Conservation (phyloP, 176 grass and related monocot species). For the Musa schizocarpa region DNA sequence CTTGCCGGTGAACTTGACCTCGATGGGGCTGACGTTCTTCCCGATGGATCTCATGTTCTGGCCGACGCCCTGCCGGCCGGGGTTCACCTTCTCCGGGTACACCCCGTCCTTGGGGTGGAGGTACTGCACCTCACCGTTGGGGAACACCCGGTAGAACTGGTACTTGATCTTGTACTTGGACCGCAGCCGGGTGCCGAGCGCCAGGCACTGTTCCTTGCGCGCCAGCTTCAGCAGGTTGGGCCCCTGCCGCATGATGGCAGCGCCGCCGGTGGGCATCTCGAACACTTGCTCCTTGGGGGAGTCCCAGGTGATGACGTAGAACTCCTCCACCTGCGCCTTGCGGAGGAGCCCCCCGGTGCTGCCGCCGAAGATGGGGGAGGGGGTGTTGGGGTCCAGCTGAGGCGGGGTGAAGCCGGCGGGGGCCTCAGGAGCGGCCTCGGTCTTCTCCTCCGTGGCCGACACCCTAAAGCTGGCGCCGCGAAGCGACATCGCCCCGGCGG, state of each 20-base stretch:
- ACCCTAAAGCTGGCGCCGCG: slow-evolving; percentile 20
- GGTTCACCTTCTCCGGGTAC: slow-evolving; percentile 98
- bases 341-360: slow-evolving; percentile 94
- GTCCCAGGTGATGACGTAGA: slow-evolving; percentile 98
- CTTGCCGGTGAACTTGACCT: slow-evolving; percentile 99
- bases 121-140: slow-evolving; percentile 98
- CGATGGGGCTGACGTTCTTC: slow-evolving; percentile 87
- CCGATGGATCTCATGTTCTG: slow-evolving; percentile 79
- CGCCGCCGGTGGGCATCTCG: slow-evolving; percentile 91
- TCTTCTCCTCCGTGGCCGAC: slow-evolving; percentile 16
- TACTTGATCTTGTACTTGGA: slow-evolving; percentile 99
- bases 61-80: slow-evolving; percentile 65
- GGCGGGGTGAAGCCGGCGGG: slow-evolving; percentile 79
- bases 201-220: slow-evolving; percentile 94
- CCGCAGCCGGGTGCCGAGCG: slow-evolving; percentile 58
- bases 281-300: slow-evolving; percentile 98
- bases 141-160: slow-evolving; percentile 99
- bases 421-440: slow-evolving; percentile 17
- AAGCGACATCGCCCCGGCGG: slow-evolving; percentile 10
- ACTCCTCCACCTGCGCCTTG: slow-evolving; percentile 97
- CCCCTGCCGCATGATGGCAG: slow-evolving; percentile 89
- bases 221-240: slow-evolving; percentile 95
- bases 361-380: slow-evolving; percentile 88
- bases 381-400: slow-evolving; percentile 91
- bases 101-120: slow-evolving; percentile 97